Conservation (phyloP, 306 rosid genomes). For the Rosa chinensis region DNA sequence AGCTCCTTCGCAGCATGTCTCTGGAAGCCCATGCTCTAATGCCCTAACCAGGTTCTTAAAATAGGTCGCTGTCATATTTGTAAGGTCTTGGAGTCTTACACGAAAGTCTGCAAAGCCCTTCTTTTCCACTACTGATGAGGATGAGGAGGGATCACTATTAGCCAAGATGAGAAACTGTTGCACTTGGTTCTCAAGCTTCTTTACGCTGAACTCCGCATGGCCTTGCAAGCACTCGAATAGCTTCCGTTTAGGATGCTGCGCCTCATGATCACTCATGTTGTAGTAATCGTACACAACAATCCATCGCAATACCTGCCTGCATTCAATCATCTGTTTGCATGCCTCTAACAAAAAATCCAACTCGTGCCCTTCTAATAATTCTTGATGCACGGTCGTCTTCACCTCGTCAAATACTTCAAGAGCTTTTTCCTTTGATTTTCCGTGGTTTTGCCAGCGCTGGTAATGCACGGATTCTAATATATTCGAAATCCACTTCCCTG, state of each 20-base stretch:
- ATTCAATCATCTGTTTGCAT: background rate
- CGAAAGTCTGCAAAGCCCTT: background rate
- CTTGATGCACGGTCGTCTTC: background rate
- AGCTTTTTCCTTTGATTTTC: background rate
- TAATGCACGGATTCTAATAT: too few species aligned
- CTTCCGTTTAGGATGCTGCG: background rate
- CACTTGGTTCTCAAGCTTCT: background rate
- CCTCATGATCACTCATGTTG: background rate
- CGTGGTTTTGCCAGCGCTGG: background rate
- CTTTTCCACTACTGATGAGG: background rate
- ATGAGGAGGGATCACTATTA: too few species aligned
- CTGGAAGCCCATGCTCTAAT: background rate
- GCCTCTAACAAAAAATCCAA: background rate
- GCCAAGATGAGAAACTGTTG: background rate
- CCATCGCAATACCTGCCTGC: constrained; percentile 12
- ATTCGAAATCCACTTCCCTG: background rate
- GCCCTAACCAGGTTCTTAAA: background rate
- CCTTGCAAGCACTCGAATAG: background rate
- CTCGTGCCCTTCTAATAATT: background rate
- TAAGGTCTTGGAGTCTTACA: background rate
- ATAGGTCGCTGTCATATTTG: background rate
- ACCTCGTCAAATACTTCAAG: background rate
- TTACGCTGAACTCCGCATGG: background rate
- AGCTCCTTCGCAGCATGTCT: background rate
- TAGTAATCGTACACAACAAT: background rate